Conservation (phyloP, 208 protist genomes). For the Wallacemonas sp. region DNA sequence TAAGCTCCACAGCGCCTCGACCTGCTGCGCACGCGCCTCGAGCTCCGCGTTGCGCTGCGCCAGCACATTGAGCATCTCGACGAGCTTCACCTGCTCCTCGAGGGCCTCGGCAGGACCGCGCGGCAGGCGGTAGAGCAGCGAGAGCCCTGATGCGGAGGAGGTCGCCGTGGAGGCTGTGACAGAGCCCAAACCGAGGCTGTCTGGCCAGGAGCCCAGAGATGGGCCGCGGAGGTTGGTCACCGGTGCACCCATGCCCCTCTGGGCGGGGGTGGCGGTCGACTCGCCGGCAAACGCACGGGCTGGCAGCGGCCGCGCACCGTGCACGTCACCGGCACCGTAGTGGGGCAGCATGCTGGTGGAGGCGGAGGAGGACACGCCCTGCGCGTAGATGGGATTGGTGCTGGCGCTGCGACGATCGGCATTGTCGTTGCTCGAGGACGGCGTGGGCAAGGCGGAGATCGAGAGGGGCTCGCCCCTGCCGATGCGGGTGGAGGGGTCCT, state of each 20-base stretch:
- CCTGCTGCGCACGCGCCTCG: conserved; percentile 30
- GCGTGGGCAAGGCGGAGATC: neutral
- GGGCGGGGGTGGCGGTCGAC: neutral
- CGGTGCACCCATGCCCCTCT: no score
- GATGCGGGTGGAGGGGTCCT: conserved; percentile 7
- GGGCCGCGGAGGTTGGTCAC: neutral
- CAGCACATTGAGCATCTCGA: conserved; percentile 44
- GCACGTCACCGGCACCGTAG: no score
- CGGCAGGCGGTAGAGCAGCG: conserved; percentile 54
- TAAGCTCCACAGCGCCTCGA: conserved; percentile 33
- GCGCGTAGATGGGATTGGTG: conserved; percentile 19
- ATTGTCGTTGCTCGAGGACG: conserved; percentile 6
- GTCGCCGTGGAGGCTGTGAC: neutral
- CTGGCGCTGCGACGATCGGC: conserved; percentile 12
- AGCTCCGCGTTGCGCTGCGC: conserved; percentile 42
- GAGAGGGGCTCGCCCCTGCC: conserved; percentile 21
- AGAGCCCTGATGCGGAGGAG: conserved; percentile 25
- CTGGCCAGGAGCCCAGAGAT: neutral
- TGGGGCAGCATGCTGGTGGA: no score
- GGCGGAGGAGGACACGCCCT: conserved; percentile 9
- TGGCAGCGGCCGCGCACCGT: neutral
- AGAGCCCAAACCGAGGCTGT: neutral
- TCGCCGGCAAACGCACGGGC: neutral
- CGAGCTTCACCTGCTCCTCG: conserved; percentile 57
- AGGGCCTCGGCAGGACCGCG: conserved; percentile 52